Conservation (phyloP, 805 yeast genomes). For the Ascoidea asiatica region DNA sequence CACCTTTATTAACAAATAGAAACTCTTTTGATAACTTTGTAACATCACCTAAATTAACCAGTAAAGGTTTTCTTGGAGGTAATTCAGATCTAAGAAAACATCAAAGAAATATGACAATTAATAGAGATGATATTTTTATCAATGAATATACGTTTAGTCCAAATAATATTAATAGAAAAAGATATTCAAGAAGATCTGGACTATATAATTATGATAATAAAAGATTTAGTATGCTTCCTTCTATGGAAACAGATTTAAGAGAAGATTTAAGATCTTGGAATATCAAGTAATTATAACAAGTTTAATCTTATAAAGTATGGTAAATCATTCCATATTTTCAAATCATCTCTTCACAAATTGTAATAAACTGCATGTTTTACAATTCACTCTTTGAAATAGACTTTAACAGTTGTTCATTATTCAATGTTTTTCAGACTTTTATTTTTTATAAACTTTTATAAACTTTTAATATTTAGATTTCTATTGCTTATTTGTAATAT, state of each 20-base stretch:
- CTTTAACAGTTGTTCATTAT: no score
- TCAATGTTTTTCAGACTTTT: no score
- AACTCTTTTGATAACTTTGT: not conserved
- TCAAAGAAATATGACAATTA: not conserved
- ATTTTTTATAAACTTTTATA: no score
- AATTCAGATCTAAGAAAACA: not conserved
- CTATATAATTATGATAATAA: not conserved
- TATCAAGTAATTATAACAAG: no score
- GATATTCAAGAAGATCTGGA: not conserved
- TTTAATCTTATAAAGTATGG: no score
- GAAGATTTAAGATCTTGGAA: conserved; percentile 30
- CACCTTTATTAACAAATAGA: not conserved
- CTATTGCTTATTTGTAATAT: no score
- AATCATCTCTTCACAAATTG: no score
- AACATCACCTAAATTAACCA: not conserved
- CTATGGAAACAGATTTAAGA: conserved; percentile 18
- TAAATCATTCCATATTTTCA: no score
- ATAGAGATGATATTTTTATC: not conserved
- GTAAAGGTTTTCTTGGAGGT: not conserved
- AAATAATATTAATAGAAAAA: not conserved
- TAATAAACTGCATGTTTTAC: no score
- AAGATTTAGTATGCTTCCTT: not conserved
- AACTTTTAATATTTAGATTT: no score
- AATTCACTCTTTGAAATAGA: no score
- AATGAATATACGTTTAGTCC: conserved; percentile 1